Base-by-base conservation (phyloP, 495 filamentous ascomycete species). In the Massariosphaeria phaeospora region DNA sequence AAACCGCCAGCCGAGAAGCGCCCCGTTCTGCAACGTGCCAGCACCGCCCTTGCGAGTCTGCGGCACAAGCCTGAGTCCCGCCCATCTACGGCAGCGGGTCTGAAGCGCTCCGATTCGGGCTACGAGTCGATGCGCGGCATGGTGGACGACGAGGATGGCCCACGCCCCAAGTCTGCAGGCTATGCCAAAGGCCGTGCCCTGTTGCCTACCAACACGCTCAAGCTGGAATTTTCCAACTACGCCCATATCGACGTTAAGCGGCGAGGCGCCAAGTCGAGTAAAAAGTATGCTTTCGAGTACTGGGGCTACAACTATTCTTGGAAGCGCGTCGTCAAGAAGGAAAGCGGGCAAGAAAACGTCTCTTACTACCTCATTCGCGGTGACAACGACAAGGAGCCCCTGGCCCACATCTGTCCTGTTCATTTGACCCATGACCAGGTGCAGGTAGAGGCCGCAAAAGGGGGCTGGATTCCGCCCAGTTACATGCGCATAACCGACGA, bases 201-300 rank as follows among this genome's bases (percentile, higher is more conserved):
- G 70, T 55, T 73, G 51, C 74, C 74, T 31, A 84, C 80, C 42
- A 91, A 95, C 64, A 85, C 77, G 34, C 85, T 86, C 59, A 85
- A 88, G 67, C 78, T 98, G 29, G 91, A 97, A 64, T 98, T 96
- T 68, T 93, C 89, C 50, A 98, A 98, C 72, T 98, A 98, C 66
- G 93, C 93, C 9, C 89, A 93, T 64, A 82, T 96, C 25, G 87
- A 95, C 56, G 72, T 98, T 49, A 82, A 76, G 56, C 79, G 89
- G 30, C 78, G 81, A 36, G 87, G 88, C 9, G 71, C 78, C 24
- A 86, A 82, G 59, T 73, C 78, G 25, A 77, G 77, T 48, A 94
- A 89, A 70, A 82, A 82, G 55, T 95, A 95, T 68, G 86, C 90
- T 48, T 94, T 88, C 59, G 86, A 94, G 69, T 95, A 93, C 74